Percentiles rank a stretch among this genome's conserved stretches.
These are phyloP conservation scores for Aureobasidium sp. DNA, from an alignment of 2,329 filamentous ascomycete species.

Conservation along the genomic window DNA sequence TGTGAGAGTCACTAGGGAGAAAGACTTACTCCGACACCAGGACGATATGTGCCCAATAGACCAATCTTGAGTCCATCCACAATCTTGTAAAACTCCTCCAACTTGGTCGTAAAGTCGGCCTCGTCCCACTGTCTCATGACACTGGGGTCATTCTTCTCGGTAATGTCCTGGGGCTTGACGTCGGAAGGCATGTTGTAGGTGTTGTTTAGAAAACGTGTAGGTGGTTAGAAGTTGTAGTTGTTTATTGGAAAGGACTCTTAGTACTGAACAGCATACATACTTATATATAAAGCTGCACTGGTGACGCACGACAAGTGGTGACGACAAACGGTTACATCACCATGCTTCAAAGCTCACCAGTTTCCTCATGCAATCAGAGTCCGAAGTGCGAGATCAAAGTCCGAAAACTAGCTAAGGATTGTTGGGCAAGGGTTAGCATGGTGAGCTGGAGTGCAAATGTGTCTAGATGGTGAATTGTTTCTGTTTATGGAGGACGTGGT, in stretches of 20 bases:
- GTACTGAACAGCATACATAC: not conserved
- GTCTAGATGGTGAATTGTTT: not conserved
- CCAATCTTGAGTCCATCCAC: slow-evolving; percentile 41
- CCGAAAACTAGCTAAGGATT: not conserved
- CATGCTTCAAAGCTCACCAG: not conserved
- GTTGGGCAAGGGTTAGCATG: not conserved
- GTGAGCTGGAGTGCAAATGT: not conserved
- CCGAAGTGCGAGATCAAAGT: slow-evolving; percentile 10
- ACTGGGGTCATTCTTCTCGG: slow-evolving; percentile 39
- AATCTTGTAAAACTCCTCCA: slow-evolving; percentile 42
- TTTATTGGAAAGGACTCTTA: not conserved
- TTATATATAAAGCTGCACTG: not conserved
- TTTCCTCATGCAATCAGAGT: not conserved
- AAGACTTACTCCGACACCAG: slow-evolving; percentile 31
- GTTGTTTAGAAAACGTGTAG: not conserved
- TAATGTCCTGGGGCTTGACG: slow-evolving; percentile 35
- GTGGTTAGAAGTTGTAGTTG: not conserved
- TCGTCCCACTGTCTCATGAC: slow-evolving; percentile 45
- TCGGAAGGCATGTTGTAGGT: slow-evolving; percentile 39
- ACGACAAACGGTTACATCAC: not conserved
- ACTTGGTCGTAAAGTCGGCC: slow-evolving; percentile 39
- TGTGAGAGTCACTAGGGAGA: not conserved
- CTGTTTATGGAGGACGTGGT: not conserved
- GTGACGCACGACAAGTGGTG: not conserved
- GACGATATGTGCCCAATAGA: slow-evolving; percentile 37